These are phyloP conservation scores for Aspergillus jensenii DNA, from an alignment of 2,329 filamentous ascomycete genomes.

Conservation along the genomic window DNA sequence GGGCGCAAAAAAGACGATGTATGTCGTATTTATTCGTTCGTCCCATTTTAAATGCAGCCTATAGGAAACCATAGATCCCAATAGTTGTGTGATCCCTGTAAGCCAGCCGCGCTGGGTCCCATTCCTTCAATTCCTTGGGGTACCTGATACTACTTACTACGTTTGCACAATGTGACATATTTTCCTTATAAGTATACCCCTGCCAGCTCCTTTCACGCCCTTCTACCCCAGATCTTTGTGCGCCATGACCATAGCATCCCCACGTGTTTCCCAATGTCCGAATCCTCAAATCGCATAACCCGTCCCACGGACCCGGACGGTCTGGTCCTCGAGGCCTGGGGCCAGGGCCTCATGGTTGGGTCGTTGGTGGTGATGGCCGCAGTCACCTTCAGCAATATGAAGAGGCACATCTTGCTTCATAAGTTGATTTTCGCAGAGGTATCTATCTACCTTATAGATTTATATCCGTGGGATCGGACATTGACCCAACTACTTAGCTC, in stretches of 20 bases:
- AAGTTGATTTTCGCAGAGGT: constrained; percentile 54
- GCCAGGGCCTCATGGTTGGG: constrained; percentile 51
- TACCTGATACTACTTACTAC: neutral
- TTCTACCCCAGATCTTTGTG: neutral
- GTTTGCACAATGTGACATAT: neutral
- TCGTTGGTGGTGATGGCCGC: constrained; percentile 50
- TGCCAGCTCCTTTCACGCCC: neutral
- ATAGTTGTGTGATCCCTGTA: neutral
- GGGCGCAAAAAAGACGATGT: neutral
- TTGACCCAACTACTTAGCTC: constrained; percentile 37
- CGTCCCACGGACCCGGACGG: constrained; percentile 31
- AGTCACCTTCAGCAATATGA: constrained; percentile 53
- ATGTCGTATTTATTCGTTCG: neutral
- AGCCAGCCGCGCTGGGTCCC: neutral
- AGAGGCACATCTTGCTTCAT: constrained; percentile 47
- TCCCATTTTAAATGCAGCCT: neutral
- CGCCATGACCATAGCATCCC: constrained; percentile 6
- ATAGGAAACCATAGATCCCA: neutral
- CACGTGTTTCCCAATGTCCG: neutral
- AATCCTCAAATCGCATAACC: constrained; percentile 14
- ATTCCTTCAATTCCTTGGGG: no score
- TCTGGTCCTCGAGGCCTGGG: constrained; percentile 48
- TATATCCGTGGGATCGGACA: neutral
- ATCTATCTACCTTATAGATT: neutral
- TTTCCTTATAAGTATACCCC: neutral